phyloP scores from a whole-genome alignment of 2,329 filamentous ascomycete species.

The Paramyrothecium roridum region DNA sequence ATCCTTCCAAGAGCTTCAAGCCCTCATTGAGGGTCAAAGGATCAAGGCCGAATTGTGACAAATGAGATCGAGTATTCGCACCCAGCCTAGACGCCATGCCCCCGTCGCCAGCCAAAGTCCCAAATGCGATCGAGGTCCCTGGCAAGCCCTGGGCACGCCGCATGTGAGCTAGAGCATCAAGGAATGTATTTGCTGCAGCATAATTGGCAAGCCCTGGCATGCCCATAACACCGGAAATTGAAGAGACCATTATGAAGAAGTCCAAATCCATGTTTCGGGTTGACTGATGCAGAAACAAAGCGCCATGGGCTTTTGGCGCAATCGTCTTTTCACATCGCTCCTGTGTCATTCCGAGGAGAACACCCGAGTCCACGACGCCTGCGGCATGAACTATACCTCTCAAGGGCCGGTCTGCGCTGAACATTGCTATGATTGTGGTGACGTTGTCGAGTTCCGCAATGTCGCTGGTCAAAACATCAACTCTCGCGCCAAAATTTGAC shows the following conservation, averaged over 20 bases:
- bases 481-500: conserved; percentile 6
- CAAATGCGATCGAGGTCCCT: conserved; percentile 11
- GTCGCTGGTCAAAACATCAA: conserved; percentile 6
- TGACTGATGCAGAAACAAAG: conserved; percentile 27
- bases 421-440: conserved; percentile 5
- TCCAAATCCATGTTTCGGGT: conserved; percentile 17
- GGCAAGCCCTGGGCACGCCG: conserved; percentile 18
- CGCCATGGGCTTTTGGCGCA: conserved; percentile 26
- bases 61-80: conserved; percentile 4
- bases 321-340: conserved; percentile 20
- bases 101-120: not conserved
- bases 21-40: conserved; percentile 4
- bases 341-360: conserved; percentile 24
- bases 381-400: conserved; percentile 11
- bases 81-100: conserved; percentile 8
- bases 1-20: conserved; percentile 1
- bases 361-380: conserved; percentile 8
- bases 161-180: conserved; percentile 31
- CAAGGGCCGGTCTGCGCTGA: conserved; percentile 5
- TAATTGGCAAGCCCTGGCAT: conserved; percentile 33
- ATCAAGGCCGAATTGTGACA: conserved; percentile 7
- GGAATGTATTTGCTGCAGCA: conserved; percentile 34
- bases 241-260: conserved; percentile 32
- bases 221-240: conserved; percentile 28
- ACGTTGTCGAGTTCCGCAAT: conserved; percentile 5